Conservation (phyloP, 164 flowering plant species). For the Nymphaea thermarum region DNA sequence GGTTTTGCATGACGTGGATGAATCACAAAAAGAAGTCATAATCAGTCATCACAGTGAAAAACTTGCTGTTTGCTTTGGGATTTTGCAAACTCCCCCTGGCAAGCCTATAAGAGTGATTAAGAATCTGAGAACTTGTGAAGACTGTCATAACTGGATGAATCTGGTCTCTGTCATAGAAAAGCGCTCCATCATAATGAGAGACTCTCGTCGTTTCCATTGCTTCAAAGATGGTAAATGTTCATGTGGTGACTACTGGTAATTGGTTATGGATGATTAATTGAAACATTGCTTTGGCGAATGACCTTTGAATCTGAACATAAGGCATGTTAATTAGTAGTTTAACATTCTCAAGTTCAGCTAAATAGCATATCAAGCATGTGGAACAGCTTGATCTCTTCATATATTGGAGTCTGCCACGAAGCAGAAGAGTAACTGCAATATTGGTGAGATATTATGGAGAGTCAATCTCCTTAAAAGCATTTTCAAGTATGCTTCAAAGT, state of each 20-base stretch:
- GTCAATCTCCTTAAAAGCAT: no score
- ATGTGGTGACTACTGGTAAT: conserved; percentile 24
- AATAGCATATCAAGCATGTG: no score
- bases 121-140: conserved; percentile 20
- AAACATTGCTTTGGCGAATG: no score
- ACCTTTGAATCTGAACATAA: no score
- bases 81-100: conserved; percentile 8
- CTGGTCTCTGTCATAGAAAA: conserved; percentile 10
- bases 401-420: no score
- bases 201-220: conserved; percentile 19
- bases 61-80: conserved; percentile 21
- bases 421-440: no score
- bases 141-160: conserved; percentile 29
- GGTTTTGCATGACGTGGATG: conserved; percentile 22
- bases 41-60: conserved; percentile 24
- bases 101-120: conserved; percentile 22
- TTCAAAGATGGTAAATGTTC: conserved; percentile 23
- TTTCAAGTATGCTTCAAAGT: no score
- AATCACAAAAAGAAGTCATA: conserved; percentile 18
- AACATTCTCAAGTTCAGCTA: no score
- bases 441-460: no score
- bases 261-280: neutral
- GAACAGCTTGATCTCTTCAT: no score
- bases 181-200: conserved; percentile 17
- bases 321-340: no score